Conservation (phyloP, 257 asterid genomes). For the Thymus mandschuricus region DNA sequence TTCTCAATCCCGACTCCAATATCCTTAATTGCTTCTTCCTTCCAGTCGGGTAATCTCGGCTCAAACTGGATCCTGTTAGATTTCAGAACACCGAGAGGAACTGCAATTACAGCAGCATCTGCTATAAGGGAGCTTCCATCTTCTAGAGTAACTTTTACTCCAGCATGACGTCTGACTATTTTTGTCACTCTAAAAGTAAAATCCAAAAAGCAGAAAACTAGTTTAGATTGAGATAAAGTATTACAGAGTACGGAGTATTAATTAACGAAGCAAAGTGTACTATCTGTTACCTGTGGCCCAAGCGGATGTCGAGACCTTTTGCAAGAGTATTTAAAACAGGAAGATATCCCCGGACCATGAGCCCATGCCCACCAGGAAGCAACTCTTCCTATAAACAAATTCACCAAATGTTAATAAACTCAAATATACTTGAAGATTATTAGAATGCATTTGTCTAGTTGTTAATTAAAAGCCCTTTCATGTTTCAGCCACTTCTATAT, state of each 20-base stretch:
- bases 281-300: slow-evolving; percentile 68
- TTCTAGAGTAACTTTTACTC: slow-evolving; percentile 86
- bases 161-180: slow-evolving; percentile 70
- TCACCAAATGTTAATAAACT: slow-evolving; percentile 15
- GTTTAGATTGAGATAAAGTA: not conserved
- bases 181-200: slow-evolving; percentile 65
- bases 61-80: slow-evolving; percentile 72
- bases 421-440: not conserved
- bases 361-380: slow-evolving; percentile 99
- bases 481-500: not conserved
- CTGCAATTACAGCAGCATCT: slow-evolving; percentile 88
- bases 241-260: slow-evolving; percentile 1
- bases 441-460: not conserved
- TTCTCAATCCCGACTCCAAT: slow-evolving; percentile 97
- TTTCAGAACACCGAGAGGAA: slow-evolving; percentile 94
- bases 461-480: slow-evolving; percentile 1
- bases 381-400: slow-evolving; percentile 66
- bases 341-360: slow-evolving; percentile 95
- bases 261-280: slow-evolving; percentile 8
- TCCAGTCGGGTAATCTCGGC: slow-evolving; percentile 94
- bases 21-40: slow-evolving; percentile 82
- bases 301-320: slow-evolving; percentile 87
- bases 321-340: slow-evolving; percentile 95
- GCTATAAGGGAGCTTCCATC: slow-evolving; percentile 82
- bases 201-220: slow-evolving; percentile 17